Evolutionary conservation across 2,329 filamentous ascomycete species (phyloP), one percentile per base, ranked within the genome.

Genomic region (Colletotrichum gloeosporioides): DNA sequence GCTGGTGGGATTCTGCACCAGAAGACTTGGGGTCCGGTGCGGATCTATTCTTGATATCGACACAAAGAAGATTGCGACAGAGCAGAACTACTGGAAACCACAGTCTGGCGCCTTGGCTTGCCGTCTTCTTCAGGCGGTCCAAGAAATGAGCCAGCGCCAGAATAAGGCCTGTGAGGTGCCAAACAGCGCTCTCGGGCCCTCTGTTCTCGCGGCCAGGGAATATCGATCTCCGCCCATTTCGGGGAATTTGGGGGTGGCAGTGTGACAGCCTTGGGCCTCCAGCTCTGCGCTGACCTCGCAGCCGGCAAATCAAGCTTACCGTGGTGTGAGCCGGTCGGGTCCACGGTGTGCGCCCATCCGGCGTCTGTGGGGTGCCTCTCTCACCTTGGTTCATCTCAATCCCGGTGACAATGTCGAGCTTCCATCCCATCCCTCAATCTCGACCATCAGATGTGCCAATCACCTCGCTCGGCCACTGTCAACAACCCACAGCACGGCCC

Each of bases 131-230:
- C 62, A 73, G 69, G 73, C 22, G 34, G 44, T 64, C 71, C 57
- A 76, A 73, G 39, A 69, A 36, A 73, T 31, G 44, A 39, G 32
- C 27, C 44, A 53, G 73, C 29, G 44, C 57, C 73, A 65, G 34
- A 34, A 39, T 64, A 39, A 53, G 69, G 53, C 27, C 44, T 53
- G 44, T 53, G 44, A 22, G 44, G 72, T 71, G 32, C 67, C 62
- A 62, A 31, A 59, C 39, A 84, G 83, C 12, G 84, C 84, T 1
- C 79, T 86, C 64, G 85, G 85, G 71, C 59, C 63, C 63, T 55
- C 39, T 36, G 25, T 16, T 34, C 36, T 69, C 32, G 65, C 27
- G 15, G 27, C 25, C 71, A 34, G 61, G 67, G 66, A 34, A 31
- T 10, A 31, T 59, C 59, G 31, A 62, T 53, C 44, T 53, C 68